These are phyloP conservation scores for Trametes maxima DNA, from an alignment of 768 basidiomycete species.

Conservation along the genomic window DNA sequence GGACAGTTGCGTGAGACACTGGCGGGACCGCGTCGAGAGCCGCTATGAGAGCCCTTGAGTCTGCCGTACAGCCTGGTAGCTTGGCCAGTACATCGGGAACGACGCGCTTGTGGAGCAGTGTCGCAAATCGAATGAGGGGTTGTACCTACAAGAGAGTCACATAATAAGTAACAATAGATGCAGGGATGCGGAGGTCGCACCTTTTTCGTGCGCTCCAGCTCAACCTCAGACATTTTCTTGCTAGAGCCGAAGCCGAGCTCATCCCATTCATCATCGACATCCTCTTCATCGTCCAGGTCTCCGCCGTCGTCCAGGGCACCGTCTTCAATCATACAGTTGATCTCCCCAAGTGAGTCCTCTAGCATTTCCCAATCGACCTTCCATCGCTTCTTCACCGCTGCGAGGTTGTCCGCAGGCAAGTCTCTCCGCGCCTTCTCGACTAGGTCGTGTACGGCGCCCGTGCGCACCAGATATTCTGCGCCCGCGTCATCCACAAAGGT, in stretches of 20 bases:
- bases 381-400: conserved; percentile 59
- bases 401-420: conserved; percentile 57
- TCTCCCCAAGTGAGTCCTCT: conserved; percentile 61
- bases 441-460: conserved; percentile 33
- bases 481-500: conserved; percentile 20
- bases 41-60: conserved; percentile 24
- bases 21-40: conserved; percentile 54
- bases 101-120: conserved; percentile 65
- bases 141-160: conserved; percentile 49
- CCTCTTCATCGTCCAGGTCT: conserved; percentile 32
- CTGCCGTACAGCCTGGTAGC: conserved; percentile 17
- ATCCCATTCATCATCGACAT: conserved; percentile 45
- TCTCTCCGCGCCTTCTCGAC: conserved; percentile 37
- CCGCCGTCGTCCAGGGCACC: conserved; percentile 32
- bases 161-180: neutral
- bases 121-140: conserved; percentile 57
- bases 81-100: conserved; percentile 49
- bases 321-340: conserved; percentile 54
- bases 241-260: conserved; percentile 57
- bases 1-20: conserved; percentile 53
- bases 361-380: conserved; percentile 54
- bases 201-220: conserved; percentile 61
- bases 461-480: conserved; percentile 31
- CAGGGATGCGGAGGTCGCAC: conserved; percentile 38
- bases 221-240: conserved; percentile 48